A percentile compares a stretch with the other conserved stretches of the same genome.
phyloP scores from a whole-genome alignment of 208 protist species.

The Leishmania lainsoni region DNA sequence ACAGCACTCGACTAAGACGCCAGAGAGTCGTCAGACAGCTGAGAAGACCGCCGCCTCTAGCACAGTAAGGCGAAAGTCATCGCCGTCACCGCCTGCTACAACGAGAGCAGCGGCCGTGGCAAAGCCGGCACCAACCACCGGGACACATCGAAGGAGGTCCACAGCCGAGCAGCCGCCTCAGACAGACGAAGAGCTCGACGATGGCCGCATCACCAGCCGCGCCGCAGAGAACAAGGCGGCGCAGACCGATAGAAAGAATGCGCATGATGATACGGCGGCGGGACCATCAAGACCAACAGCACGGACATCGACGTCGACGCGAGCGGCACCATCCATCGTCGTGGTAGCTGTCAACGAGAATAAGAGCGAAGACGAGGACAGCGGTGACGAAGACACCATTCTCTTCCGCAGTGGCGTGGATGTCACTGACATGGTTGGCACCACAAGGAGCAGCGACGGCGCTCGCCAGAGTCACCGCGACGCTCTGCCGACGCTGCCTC shows the following conservation, averaged over 20 bases:
- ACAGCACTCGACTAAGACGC: neutral
- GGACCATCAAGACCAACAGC: neutral
- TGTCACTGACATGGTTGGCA: neutral
- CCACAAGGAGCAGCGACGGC: neutral
- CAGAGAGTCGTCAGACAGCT: neutral
- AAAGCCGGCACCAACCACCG: neutral
- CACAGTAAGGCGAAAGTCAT: neutral
- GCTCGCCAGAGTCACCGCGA: neutral
- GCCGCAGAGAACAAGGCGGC: neutral
- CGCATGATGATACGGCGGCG: neutral
- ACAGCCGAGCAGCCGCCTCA: neutral
- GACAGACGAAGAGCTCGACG: neutral
- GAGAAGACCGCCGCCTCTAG: neutral
- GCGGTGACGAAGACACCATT: neutral
- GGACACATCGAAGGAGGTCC: neutral
- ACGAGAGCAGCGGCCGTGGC: neutral
- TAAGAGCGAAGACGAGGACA: neutral
- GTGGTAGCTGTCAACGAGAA: neutral
- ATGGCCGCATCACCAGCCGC: neutral
- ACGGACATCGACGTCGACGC: neutral
- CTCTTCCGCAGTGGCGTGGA: constrained; percentile 3
- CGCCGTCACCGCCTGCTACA: neutral
- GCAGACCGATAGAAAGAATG: neutral
- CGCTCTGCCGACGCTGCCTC: neutral
- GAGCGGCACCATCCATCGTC: neutral